A percentile compares a stretch with the other conserved stretches of the same genome.
phyloP scores from a whole-genome alignment of 2,329 filamentous ascomycete species.

The Cytospora leucostoma region DNA sequence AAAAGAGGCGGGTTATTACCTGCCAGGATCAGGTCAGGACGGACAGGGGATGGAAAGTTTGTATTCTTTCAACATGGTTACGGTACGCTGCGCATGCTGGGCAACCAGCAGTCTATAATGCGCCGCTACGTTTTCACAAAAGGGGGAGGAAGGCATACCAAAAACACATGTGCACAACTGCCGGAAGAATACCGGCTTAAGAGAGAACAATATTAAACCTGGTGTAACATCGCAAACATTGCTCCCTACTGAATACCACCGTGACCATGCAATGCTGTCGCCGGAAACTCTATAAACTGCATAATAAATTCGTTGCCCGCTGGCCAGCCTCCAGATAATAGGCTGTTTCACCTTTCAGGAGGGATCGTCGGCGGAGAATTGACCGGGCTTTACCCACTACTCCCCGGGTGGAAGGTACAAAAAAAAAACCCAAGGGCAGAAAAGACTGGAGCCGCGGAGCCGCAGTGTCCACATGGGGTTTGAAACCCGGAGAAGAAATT shows the following conservation, averaged over 20 bases:
- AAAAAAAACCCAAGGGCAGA: neutral
- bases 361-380: too few species aligned
- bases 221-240: slow-evolving; percentile 3
- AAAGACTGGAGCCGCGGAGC: slow-evolving; percentile 3
- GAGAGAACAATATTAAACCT: slow-evolving; percentile 20
- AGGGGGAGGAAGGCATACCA: neutral
- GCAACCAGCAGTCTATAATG: slow-evolving; percentile 22
- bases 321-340: too few species aligned
- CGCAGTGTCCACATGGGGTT: slow-evolving; percentile 13
- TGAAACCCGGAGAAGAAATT: slow-evolving; percentile 2
- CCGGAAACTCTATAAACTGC: neutral
- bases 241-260: neutral
- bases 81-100: slow-evolving; percentile 14
- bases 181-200: slow-evolving; percentile 5
- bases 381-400: neutral
- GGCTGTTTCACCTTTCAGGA: too few species aligned
- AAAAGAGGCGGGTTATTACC: neutral
- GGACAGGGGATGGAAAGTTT: slow-evolving; percentile 3
- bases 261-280: neutral
- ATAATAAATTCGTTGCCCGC: neutral
- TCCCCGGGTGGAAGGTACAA: neutral
- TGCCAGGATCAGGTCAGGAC: slow-evolving; percentile 11
- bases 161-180: slow-evolving; percentile 12
- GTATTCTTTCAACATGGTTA: slow-evolving; percentile 11
- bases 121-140: slow-evolving; percentile 10